Base-by-base conservation (phyloP, 2,329 filamentous ascomycete genomes). In the Cryphonectria nitschkei region DNA sequence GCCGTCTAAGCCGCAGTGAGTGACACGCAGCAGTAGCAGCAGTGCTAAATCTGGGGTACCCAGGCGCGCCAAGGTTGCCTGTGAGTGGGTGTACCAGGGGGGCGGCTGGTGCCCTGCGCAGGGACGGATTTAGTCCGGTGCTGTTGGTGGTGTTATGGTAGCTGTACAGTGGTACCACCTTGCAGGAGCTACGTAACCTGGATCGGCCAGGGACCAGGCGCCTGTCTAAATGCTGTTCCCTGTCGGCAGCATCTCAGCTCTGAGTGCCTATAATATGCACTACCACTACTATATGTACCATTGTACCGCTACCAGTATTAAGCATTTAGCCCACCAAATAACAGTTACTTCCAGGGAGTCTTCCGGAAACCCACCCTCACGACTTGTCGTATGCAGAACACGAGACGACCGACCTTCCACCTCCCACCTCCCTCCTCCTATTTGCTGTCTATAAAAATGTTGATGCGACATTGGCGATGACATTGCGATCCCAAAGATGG, bases 401-500 rank as follows among this genome's bases (percentile, higher is more conserved):
- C 56, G 39, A 9, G 16, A 63, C 32, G 37, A 16, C 39, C 26
- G 19, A 34, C 26, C 50, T 19, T 54, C 11, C 43, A 2, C 34
- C 50, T 32, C 16, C 16, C 3, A 3, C 16, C 16, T 22, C 43
- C 16, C 16, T 46, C 4, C 19, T 22, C 43, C 16, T 46, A 9
- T 46, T 46, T 22, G 39, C 66, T 22, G 29, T 56, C 39, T 50
- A 54, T 34, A 37, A 68, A 22, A 29, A 64, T 68, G 67, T 68
- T 56, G 37, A 72, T 34, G 61, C 32, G 39, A 41, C 39, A 61
- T 56, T 50, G 63, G 73, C 73, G 67, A 75, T 74, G 69, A 76
- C 76, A 74, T 74, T 74, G 72, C 72, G 70, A 65, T 71, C 70
- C 72, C 73, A 54, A 73, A 72, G 70, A 78, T 78, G 76, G 77